Evolutionary conservation across 1,139 yeast genomes (phyloP).

Genomic region (Geotrichum europaeum): DNA sequence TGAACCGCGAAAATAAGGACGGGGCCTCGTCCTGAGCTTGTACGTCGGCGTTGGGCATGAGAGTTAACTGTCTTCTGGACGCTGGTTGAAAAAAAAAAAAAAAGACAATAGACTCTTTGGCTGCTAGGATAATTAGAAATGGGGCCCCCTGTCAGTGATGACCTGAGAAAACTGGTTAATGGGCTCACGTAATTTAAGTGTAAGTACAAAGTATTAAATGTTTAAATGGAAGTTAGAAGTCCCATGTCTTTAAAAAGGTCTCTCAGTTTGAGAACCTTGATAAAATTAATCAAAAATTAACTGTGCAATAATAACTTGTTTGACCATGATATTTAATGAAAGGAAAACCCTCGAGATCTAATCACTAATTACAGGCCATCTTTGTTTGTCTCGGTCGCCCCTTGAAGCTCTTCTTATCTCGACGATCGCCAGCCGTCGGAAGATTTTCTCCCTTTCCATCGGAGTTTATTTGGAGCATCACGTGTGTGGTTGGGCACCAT

Average conservation of each 20-base stretch:
- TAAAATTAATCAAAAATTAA: no score
- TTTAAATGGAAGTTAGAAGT: no score
- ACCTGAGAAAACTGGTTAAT: neutral
- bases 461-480: neutral
- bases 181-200: no score
- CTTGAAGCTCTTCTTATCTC: neutral
- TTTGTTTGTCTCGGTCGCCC: neutral
- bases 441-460: neutral
- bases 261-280: no score
- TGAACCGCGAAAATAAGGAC: slow-evolving; percentile 7
- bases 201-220: no score
- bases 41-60: slow-evolving; percentile 5
- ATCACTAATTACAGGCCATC: neutral
- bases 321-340: no score
- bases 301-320: no score
- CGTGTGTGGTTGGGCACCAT: neutral
- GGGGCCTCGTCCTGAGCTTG: slow-evolving; percentile 4
- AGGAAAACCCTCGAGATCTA: no score
- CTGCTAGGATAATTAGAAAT: no score
- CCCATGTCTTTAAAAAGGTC: no score
- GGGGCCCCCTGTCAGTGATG: no score
- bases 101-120: neutral
- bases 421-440: neutral
- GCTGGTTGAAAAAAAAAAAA: neutral
- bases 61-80: neutral